A percentile compares a stretch with the other conserved stretches of the same genome.
phyloP scores from a whole-genome alignment of 805 yeast species.

The Candida andamanensis region DNA sequence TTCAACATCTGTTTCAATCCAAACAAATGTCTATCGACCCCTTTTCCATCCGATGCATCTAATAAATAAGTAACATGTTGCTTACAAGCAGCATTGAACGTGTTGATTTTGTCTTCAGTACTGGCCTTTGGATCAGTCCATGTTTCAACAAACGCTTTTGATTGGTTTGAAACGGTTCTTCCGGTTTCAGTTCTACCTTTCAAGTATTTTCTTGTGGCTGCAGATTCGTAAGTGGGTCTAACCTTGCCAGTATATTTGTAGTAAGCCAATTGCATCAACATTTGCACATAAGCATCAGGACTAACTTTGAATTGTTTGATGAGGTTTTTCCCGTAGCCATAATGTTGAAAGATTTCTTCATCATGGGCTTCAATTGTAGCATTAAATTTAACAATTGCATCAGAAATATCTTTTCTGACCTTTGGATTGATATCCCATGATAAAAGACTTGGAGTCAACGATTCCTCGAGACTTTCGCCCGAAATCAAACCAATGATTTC shows the following conservation, averaged over 20 bases:
- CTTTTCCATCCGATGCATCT: constrained; percentile 78
- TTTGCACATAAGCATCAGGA: constrained; percentile 92
- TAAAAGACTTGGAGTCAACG: constrained; percentile 20
- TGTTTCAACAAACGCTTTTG: constrained; percentile 63
- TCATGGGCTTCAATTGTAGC: constrained; percentile 61
- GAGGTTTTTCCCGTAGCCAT: constrained; percentile 78
- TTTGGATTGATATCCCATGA: constrained; percentile 56
- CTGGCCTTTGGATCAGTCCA: constrained; percentile 58
- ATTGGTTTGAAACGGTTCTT: constrained; percentile 72
- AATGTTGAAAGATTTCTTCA: constrained; percentile 72
- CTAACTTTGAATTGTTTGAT: constrained; percentile 82
- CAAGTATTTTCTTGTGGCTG: constrained; percentile 84
- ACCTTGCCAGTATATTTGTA: constrained; percentile 73
- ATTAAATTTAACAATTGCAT: constrained; percentile 55
- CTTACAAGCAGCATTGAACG: constrained; percentile 66
- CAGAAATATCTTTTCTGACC: constrained; percentile 45
- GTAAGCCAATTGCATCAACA: constrained; percentile 86
- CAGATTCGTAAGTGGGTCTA: constrained; percentile 93
- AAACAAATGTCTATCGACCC: constrained; percentile 89
- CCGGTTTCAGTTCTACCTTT: constrained; percentile 95
- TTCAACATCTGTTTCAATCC: constrained; percentile 74
- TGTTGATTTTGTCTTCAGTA: constrained; percentile 51
- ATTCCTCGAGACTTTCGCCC: constrained; percentile 8
- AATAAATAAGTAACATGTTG: constrained; percentile 71
- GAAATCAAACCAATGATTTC: constrained; percentile 24